These are phyloP conservation scores for Hypseocharis bilobata DNA, from an alignment of 441 rosid genomes.

Conservation along the genomic window DNA sequence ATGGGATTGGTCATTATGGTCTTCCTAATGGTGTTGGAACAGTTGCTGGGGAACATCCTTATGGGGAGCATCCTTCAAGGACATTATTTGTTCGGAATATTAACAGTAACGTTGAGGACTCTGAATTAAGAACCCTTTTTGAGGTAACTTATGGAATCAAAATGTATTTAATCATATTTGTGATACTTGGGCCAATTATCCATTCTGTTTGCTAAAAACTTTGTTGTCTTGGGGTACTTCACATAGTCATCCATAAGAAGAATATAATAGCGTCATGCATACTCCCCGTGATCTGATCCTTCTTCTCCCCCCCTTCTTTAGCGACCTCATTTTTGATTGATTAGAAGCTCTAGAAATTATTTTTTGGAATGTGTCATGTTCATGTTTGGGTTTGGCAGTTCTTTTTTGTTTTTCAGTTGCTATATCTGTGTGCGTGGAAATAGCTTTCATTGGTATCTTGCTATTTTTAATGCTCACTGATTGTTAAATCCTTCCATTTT, in stretches of 20 bases:
- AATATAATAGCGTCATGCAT: no score
- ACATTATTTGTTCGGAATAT: slow-evolving; percentile 78
- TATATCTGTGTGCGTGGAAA: background rate
- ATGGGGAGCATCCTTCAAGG: slow-evolving; percentile 85
- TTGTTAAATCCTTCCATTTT: slow-evolving; percentile 19
- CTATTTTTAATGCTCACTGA: slow-evolving; percentile 13
- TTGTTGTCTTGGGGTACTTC: background rate
- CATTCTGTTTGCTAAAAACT: background rate
- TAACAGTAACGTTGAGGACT: slow-evolving; percentile 74
- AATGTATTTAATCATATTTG: background rate
- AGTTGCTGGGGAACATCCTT: slow-evolving; percentile 74
- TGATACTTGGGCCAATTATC: background rate
- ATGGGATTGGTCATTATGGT: slow-evolving; percentile 44
- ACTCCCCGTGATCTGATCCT: background rate
- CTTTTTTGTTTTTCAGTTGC: background rate
- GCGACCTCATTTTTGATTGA: background rate
- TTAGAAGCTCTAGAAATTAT: background rate
- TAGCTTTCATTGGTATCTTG: background rate
- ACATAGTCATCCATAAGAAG: no score
- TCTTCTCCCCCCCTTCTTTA: background rate
- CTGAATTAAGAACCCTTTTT: slow-evolving; percentile 64
- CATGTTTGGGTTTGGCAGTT: background rate
- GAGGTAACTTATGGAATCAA: slow-evolving; percentile 33
- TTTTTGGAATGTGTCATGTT: background rate
- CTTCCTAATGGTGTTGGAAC: slow-evolving; percentile 50